Percentiles rank a stretch among this genome's conserved stretches.
phyloP scores from a whole-genome alignment of 345 rosid species.

The Eucalyptus microcorys region DNA sequence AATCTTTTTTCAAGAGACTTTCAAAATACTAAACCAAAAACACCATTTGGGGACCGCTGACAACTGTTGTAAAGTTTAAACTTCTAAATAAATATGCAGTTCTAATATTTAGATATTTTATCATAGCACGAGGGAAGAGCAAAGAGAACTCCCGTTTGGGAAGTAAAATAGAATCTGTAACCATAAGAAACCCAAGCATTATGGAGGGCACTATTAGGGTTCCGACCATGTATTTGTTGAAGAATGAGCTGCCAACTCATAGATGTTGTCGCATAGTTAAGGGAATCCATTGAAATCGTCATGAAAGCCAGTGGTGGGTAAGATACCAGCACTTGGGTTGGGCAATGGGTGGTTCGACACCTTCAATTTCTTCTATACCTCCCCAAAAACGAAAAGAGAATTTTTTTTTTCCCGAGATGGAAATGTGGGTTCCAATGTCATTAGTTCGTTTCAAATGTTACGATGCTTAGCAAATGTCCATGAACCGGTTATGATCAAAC shows the following conservation, averaged over 20 bases:
- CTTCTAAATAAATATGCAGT: too few relatives aligned
- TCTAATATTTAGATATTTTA: too few relatives aligned
- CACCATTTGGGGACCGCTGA: accelerated
- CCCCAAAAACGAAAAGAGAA: not conserved
- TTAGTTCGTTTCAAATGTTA: not conserved
- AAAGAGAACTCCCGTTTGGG: not conserved
- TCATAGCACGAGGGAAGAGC: not conserved
- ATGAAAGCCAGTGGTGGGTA: not conserved
- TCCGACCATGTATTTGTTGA: not conserved
- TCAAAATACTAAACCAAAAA: too few relatives aligned
- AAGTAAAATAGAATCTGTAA: not conserved
- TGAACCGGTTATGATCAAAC: not conserved
- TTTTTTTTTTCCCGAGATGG: not conserved
- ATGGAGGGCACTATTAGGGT: not conserved
- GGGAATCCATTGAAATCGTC: not conserved
- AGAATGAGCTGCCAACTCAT: not conserved
- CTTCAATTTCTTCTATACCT: not conserved
- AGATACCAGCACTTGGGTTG: not conserved
- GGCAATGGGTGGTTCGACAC: not conserved
- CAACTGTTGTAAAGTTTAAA: too few relatives aligned
- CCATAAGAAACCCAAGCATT: not conserved
- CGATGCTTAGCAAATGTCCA: not conserved
- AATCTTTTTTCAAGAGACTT: too few relatives aligned
- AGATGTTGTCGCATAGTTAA: not conserved
- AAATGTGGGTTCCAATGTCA: not conserved